A percentile compares a stretch with the other conserved stretches of the same genome.
Conservation (phyloP, 805 yeast genomes). For the Grigorovia humatica region DNA sequence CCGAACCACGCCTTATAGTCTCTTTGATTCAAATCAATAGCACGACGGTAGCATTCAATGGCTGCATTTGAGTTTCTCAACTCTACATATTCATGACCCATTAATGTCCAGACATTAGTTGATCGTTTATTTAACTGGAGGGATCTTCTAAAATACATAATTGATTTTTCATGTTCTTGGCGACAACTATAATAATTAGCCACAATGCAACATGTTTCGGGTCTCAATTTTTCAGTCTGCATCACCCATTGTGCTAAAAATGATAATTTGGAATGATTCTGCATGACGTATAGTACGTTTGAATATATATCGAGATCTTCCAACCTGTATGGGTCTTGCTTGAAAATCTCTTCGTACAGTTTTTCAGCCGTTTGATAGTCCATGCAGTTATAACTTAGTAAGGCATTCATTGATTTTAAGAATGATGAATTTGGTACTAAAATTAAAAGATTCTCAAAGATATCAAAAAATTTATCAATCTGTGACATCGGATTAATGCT, state of each 20-base stretch:
- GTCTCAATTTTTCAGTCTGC: conserved; percentile 73
- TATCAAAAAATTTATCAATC: conserved; percentile 40
- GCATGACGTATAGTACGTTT: conserved; percentile 91
- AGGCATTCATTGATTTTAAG: conserved; percentile 71
- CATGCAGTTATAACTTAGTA: conserved; percentile 71
- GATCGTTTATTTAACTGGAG: conserved; percentile 69
- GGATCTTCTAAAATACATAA: conserved; percentile 86
- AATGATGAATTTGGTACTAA: conserved; percentile 67
- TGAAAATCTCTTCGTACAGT: conserved; percentile 64
- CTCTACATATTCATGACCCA: conserved; percentile 99
- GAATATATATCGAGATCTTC: conserved; percentile 91
- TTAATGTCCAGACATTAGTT: conserved; percentile 89
- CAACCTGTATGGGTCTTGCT: conserved; percentile 70
- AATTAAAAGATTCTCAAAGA: conserved; percentile 38
- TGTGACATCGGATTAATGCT: conserved; percentile 18
- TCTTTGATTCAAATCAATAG: conserved; percentile 77
- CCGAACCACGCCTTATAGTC: conserved; percentile 99
- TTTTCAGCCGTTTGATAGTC: conserved; percentile 75
- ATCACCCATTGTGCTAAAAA: conserved; percentile 79
- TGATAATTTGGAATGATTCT: conserved; percentile 72
- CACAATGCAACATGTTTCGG: conserved; percentile 89
- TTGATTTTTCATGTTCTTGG: conserved; percentile 91
- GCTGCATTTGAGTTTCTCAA: conserved; percentile 95
- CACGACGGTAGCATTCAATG: conserved; percentile 86
- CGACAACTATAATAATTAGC: conserved; percentile 90